Conservation (phyloP, 78 protist genomes). For the Anaeramoeba flamelloides region DNA sequence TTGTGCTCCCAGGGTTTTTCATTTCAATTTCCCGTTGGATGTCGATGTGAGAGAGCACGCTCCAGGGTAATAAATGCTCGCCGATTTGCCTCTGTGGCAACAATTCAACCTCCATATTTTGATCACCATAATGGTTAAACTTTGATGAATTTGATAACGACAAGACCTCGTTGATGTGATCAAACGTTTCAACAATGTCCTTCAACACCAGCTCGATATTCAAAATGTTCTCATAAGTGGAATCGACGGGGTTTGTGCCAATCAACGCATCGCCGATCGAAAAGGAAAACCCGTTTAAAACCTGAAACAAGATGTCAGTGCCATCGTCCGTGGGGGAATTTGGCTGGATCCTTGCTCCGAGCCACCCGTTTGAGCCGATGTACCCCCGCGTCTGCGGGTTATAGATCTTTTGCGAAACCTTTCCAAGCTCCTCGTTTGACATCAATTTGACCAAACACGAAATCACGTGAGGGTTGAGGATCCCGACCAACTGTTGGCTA, state of each 20-base stretch:
- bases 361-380: not conserved
- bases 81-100: too few species aligned
- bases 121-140: too few species aligned
- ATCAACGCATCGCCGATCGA: not conserved
- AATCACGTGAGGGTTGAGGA: not conserved
- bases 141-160: too few species aligned
- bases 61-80: too few species aligned
- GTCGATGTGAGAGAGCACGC: conserved; percentile 10
- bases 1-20: too few species aligned
- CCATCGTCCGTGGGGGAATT: conserved; percentile 1
- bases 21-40: not conserved
- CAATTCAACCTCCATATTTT: too few species aligned
- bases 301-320: not conserved
- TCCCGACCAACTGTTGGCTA: not conserved
- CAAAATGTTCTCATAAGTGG: not conserved
- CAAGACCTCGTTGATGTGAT: not conserved
- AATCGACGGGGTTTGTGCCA: not conserved
- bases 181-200: not conserved
- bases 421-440: not conserved
- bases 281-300: not conserved
- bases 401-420: not conserved
- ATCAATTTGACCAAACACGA: not conserved
- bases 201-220: not conserved
- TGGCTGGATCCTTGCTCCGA: not conserved
- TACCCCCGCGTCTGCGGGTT: not conserved